Percentiles rank a stretch among this genome's conserved stretches.
phyloP scores from a whole-genome alignment of 2,329 filamentous ascomycete species.

The Alternaria solani region DNA sequence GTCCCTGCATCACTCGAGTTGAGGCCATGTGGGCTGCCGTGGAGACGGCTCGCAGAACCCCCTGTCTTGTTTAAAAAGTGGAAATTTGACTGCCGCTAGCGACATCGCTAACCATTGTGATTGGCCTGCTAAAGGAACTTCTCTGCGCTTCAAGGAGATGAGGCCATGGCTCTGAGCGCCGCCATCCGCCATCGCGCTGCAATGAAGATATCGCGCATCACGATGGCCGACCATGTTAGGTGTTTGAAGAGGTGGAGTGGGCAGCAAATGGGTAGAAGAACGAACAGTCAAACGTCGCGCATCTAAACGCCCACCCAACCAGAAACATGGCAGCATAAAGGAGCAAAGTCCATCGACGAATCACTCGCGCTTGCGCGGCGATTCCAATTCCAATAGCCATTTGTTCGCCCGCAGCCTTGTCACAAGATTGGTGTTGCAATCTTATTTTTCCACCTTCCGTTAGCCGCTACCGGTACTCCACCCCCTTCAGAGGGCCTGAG shows the following conservation, averaged over 20 bases:
- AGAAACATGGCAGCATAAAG: slow-evolving; percentile 9
- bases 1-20: slow-evolving; percentile 15
- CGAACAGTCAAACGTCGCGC: slow-evolving; percentile 6
- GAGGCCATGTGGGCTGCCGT: slow-evolving; percentile 8
- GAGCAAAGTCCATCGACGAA: slow-evolving; percentile 10
- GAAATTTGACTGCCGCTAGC: slow-evolving; percentile 37
- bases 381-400: slow-evolving; percentile 26
- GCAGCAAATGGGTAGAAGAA: slow-evolving; percentile 4
- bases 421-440: slow-evolving; percentile 24
- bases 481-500: slow-evolving; percentile 15
- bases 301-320: slow-evolving; percentile 9
- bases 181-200: slow-evolving; percentile 10
- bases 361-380: slow-evolving; percentile 17
- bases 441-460: slow-evolving; percentile 18
- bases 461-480: slow-evolving; percentile 22
- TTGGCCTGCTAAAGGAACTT: slow-evolving; percentile 34
- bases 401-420: slow-evolving; percentile 9
- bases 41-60: slow-evolving; percentile 25
- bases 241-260: background rate
- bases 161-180: slow-evolving; percentile 17
- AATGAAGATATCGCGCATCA: slow-evolving; percentile 9
- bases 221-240: background rate
- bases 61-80: slow-evolving; percentile 44
- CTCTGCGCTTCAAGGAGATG: slow-evolving; percentile 35
- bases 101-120: slow-evolving; percentile 16